Base-by-base conservation (phyloP, 306 rosid species). In the Malus sylvestris region DNA sequence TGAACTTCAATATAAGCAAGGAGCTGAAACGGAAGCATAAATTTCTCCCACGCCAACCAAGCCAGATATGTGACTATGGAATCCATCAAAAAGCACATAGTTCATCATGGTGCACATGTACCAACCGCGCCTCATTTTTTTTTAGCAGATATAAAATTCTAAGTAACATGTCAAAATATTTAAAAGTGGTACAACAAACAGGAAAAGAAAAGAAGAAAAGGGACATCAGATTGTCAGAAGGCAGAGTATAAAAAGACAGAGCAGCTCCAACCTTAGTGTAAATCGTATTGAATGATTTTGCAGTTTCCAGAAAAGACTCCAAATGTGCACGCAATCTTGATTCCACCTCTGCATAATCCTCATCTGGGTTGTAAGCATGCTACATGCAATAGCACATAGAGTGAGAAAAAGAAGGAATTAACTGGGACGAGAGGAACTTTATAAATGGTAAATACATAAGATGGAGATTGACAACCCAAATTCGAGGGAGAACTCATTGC, bases 351-450 rank as follows among this genome's bases (percentile, higher is more conserved):
- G 86, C 82, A 68, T 92, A 90, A 81, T 87, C 98, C 85, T 94
- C 98, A 53, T 94, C 90, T 46, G 98, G 98, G 89, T 92, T 90
- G 84, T 92, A 92, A 27, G 97, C 91, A 81, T 94, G 93, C 96
- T 92, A 73, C 33, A 87, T 76, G 76, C 78, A 79, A 20, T 25
- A 67, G 44, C 65, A 6, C 68, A 58, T 3, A 60, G 78, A 83
- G 81, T 45, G 62, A 67, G 63, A 77, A 63, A 44, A 45, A 63
- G 55, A 71, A 79, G 51, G 9, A 30, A 79, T 58, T 16, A 67
- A 33, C 23, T 27, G 42, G 18, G 38, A 49, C 55, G 8, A 4
- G 15, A 18, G 4, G 18, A 6, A 51, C 27, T 5, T 52, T 3
- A 53, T 45, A 70, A 76, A 46, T 35, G 27, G 45, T 45, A 70